Base-by-base conservation (phyloP, 2,329 filamentous ascomycete genomes). In the Emergomyces africanus region DNA sequence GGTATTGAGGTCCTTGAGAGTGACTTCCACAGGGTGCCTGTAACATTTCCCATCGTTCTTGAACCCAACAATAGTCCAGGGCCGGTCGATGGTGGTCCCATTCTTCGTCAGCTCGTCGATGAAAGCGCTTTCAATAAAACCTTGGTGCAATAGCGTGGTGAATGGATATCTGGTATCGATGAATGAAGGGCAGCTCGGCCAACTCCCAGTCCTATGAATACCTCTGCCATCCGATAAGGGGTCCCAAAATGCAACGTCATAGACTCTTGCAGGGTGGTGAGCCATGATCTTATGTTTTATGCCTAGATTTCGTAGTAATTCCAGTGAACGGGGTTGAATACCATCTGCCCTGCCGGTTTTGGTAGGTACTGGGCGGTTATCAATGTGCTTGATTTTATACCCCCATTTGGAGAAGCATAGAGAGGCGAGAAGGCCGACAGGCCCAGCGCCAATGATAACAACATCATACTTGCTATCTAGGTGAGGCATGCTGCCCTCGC, bases 361-460 rank as follows among this genome's bases (percentile, higher is more conserved):
- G 20, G 75, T 65, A 1, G 71, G 71, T 0, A 64, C 64, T 1
- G 74, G 63, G 57, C 75, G 77, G 5, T 71, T 67, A 61, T 78
- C 76, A 28, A 78, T 90, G 75, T 96, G 90, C 78, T 92, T 95
- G 73, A 96, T 89, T 72, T 84, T 90, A 79, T 96, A 96, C 23
- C 91, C 91, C 89, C 90, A 96, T 77, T 90, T 81, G 61, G 89
- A 88, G 62, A 96, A 81, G 70, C 88, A 92, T 35, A 90, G 90
- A 9, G 90, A 94, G 28, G 96, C 81, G 75, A 95, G 85, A 60
- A 96, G 82, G 59, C 91, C 91, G 46, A 91, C 90, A 3, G 91
- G 91, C 18, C 91, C 91, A 59, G 91, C 91, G 64, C 91, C 91
- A 59, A 96, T 81, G 65, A 96, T 90, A 66, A 96, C 90, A 56